Percentiles rank a stretch among this genome's conserved stretches.
These are phyloP conservation scores for Aspergillus ustus DNA, from an alignment of 2,329 filamentous ascomycete species.

Conservation along the genomic window DNA sequence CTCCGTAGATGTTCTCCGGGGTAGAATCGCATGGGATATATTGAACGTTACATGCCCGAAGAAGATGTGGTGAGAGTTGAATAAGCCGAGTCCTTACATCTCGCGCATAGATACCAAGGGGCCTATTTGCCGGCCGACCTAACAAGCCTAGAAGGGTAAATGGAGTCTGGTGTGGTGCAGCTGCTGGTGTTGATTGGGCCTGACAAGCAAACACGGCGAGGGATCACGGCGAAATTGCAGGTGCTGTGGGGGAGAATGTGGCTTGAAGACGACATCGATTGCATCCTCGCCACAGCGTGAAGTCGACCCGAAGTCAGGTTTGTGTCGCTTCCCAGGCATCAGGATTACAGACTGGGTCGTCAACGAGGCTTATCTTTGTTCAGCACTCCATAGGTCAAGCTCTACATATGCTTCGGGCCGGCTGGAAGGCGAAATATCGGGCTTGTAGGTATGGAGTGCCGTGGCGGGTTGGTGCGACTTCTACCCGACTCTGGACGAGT, in stretches of 20 bases:
- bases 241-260: neutral
- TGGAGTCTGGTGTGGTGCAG: too few relatives aligned
- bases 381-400: neutral
- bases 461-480: too few relatives aligned
- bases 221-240: neutral
- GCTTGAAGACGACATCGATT: slow-evolving; percentile 3
- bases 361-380: neutral
- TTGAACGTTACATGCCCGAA: too few relatives aligned
- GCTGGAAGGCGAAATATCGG: neutral
- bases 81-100: too few relatives aligned
- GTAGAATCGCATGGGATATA: too few relatives aligned
- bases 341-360: neutral
- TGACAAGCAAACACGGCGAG: neutral
- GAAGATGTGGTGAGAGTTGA: too few relatives aligned
- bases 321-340: neutral
- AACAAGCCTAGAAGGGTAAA: too few relatives aligned
- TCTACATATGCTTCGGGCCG: neutral
- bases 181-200: neutral
- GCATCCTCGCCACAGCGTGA: slow-evolving; percentile 3
- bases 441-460: neutral
- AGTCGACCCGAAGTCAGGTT: neutral
- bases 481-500: neutral
- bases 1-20: too few relatives aligned
- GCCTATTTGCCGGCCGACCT: too few relatives aligned
- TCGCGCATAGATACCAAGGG: too few relatives aligned